Percentiles rank a stretch among this genome's conserved stretches.
These are phyloP conservation scores for Nakazawaea anatomiae DNA, from an alignment of 805 yeast genomes.

Conservation along the genomic window DNA sequence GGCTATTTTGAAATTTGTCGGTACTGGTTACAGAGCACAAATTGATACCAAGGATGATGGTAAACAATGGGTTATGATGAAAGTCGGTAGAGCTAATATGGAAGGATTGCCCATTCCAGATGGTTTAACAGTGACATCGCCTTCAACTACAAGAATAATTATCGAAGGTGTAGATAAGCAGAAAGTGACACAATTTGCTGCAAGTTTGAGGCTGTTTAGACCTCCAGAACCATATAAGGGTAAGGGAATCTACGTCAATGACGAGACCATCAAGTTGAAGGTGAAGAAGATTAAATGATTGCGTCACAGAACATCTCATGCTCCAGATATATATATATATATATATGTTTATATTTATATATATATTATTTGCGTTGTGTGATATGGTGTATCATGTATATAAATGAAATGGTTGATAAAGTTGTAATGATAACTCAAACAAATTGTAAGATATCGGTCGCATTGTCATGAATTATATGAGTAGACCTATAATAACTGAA, in stretches of 20 bases:
- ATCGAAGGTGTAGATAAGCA: slow-evolving; percentile 88
- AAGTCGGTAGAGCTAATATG: slow-evolving; percentile 82
- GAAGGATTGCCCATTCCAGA: slow-evolving; percentile 75
- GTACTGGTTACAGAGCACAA: slow-evolving; percentile 93
- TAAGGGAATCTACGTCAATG: slow-evolving; percentile 90
- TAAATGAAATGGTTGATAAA: not conserved
- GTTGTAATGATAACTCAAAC: not conserved
- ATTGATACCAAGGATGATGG: slow-evolving; percentile 52
- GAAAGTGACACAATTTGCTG: slow-evolving; percentile 83
- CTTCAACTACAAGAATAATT: slow-evolving; percentile 79
- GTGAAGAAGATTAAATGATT: slow-evolving; percentile 84
- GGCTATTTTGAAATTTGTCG: slow-evolving; percentile 81
- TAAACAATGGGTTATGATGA: slow-evolving; percentile 58
- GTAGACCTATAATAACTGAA: no score
- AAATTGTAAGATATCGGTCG: no score
- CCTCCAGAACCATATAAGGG: slow-evolving; percentile 99
- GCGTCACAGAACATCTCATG: not conserved
- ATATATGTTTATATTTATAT: not conserved
- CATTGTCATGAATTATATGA: no score
- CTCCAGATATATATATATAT: not conserved
- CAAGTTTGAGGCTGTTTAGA: slow-evolving; percentile 74
- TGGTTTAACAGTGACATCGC: slow-evolving; percentile 67
- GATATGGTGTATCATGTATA: not conserved
- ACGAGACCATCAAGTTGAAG: slow-evolving; percentile 86
- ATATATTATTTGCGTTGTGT: not conserved